These are phyloP conservation scores for Byssoonygena ceratinophila DNA, from an alignment of 2,329 filamentous ascomycete genomes.

Conservation along the genomic window DNA sequence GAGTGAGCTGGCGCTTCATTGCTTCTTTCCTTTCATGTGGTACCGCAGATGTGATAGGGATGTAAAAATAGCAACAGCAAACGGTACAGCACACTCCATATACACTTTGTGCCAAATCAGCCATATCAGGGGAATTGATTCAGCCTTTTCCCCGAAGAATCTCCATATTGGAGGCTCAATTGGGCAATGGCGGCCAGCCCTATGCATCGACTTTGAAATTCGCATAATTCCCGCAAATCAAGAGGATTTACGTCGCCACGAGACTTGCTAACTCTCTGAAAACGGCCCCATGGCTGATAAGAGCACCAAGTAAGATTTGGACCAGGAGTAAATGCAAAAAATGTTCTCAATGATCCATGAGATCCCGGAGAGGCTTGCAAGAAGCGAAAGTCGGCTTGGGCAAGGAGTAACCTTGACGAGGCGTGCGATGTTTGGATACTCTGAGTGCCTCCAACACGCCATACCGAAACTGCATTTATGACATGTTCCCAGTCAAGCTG, in stretches of 20 bases:
- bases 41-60: background rate
- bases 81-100: too few species aligned
- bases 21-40: background rate
- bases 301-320: slow-evolving; percentile 1
- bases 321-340: background rate
- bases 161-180: background rate
- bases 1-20: slow-evolving; percentile 1
- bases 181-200: background rate
- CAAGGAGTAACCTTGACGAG: background rate
- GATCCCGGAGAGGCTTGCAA: background rate
- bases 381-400: background rate
- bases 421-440: background rate
- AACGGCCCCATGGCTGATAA: background rate
- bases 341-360: background rate
- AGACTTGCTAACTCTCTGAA: background rate
- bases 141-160: background rate
- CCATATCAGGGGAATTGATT: background rate
- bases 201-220: slow-evolving; percentile 2
- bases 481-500: background rate
- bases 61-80: slow-evolving; percentile 1
- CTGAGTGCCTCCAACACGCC: background rate
- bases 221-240: slow-evolving; percentile 11
- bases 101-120: background rate
- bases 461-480: background rate
- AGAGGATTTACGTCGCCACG: background rate